phyloP scores from a whole-genome alignment of 768 basidiomycete genomes.

The Calvatia gigantea region DNA sequence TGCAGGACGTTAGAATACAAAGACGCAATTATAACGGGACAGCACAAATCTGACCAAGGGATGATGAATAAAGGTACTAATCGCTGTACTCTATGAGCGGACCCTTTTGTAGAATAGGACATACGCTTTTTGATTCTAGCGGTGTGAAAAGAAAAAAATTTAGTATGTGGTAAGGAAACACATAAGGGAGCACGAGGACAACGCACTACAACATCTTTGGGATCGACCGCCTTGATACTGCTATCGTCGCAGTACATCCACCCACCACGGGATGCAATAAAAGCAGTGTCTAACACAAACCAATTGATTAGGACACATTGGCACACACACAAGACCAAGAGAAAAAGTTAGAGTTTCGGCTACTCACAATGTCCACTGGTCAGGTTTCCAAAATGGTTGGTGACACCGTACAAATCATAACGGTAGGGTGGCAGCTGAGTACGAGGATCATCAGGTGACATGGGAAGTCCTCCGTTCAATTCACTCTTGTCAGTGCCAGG shows the following conservation, averaged over 20 bases:
- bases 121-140: conserved; percentile 61
- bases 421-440: conserved; percentile 83
- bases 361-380: conserved; percentile 92
- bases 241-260: conserved; percentile 97
- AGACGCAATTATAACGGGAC: conserved; percentile 15
- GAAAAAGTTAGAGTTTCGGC: conserved; percentile 10
- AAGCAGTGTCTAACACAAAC: conserved; percentile 75
- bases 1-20: conserved; percentile 32
- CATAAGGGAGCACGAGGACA: neutral
- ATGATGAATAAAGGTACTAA: neutral
- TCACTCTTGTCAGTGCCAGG: conserved; percentile 55
- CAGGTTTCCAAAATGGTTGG: conserved; percentile 93
- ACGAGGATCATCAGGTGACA: conserved; percentile 67
- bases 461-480: conserved; percentile 38
- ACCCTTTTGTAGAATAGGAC: conserved; percentile 79
- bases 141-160: conserved; percentile 9
- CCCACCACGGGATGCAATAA: conserved; percentile 77
- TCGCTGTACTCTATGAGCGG: conserved; percentile 37
- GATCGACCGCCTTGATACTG: conserved; percentile 67
- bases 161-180: neutral
- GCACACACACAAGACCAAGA: neutral
- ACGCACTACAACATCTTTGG: conserved; percentile 81
- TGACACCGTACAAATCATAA: conserved; percentile 94
- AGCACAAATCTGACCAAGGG: conserved; percentile 9
- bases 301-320: conserved; percentile 6